Evolutionary conservation across 768 basidiomycete genomes (phyloP).

Genomic region (Krasilnikovozyma curviuscula): DNA sequence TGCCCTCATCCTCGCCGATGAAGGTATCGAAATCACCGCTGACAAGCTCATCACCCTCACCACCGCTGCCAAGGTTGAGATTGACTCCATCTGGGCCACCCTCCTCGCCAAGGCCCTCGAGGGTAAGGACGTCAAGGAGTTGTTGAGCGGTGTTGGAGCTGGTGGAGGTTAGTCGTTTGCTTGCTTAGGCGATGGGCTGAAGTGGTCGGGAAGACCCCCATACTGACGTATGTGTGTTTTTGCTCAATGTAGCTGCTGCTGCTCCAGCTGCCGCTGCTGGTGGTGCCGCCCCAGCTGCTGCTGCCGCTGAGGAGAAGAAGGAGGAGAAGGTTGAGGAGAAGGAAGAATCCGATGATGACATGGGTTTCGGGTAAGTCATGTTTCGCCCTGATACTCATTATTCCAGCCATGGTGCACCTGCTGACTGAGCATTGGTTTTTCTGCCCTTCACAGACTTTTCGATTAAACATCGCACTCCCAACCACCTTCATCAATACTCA

Average conservation of each 20-base stretch:
- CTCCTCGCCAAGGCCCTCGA: constrained; percentile 95
- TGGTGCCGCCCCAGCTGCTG: constrained; percentile 42
- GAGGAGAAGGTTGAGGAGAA: constrained; percentile 50
- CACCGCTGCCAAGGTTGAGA: constrained; percentile 57
- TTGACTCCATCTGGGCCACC: constrained; percentile 93
- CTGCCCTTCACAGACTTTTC: constrained; percentile 7
- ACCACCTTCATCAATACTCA: too few relatives aligned
- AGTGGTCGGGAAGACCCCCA: too few relatives aligned
- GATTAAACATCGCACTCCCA: constrained; percentile 4
- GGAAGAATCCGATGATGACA: constrained; percentile 64
- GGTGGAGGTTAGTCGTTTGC: constrained; percentile 42
- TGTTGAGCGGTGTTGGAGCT: constrained; percentile 83
- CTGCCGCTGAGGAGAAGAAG: constrained; percentile 55
- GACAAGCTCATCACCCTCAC: constrained; percentile 85
- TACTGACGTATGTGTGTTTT: too few relatives aligned
- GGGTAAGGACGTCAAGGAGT: constrained; percentile 91
- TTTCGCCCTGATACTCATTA: neutral
- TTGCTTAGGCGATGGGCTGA: too few relatives aligned
- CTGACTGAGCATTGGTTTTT: neutral
- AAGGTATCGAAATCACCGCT: constrained; percentile 89
- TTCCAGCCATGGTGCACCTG: neutral
- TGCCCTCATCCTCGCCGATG: constrained; percentile 95
- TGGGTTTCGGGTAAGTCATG: constrained; percentile 29
- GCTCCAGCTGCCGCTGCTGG: constrained; percentile 37
- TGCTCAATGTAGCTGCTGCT: too few relatives aligned